Evolutionary conservation across 2,329 filamentous ascomycete genomes (phyloP), one percentile per base, ranked within the genome.

Genomic region (Penicillium sp.): DNA sequence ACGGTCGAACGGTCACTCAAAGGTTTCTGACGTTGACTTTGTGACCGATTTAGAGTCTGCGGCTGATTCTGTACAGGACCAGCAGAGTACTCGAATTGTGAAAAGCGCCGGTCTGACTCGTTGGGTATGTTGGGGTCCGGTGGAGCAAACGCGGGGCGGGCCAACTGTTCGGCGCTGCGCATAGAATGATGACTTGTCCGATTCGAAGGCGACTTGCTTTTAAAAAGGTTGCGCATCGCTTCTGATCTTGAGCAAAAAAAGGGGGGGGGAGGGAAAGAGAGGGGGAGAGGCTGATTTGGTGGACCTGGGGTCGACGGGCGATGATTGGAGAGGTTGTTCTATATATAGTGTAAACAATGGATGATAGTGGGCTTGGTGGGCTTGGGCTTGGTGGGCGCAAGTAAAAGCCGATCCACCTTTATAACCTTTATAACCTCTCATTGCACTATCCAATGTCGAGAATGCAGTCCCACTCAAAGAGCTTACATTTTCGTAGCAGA

Each of bases 151-250:
- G 57, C 52, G 55, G 62, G 59, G 49, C 50, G 49, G 42, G 44
- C 49, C 54, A 66, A 65, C 41, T 67, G 56, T 48, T 70, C 68
- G 23, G 53, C 61, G 6, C 66, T 68, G 21, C 62, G 65, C 42
- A 53, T 58, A 50, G 61, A 38, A 38, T 55, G 58, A 19, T 53
- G 60, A 53, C 17, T 41, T 17, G 63, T 59, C 35, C 59, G 50
- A 49, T 60, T 53, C 8, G 58, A 51, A 12, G 65, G 58, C 27
- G 64, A 58, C 45, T 65, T 53, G 47, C 58, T 67, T 59, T 61
- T 69, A 55, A 69, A 68, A 52, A 70, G 55, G 60, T 61, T 56
- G 61, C 59, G 67, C 68, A 70, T 70, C 41, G 58, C 45, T 53
- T 45, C 12, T 36, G 50, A 27, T 41, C 35, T 21, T 23, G 31